These are phyloP conservation scores for Stephanodiscus triporus DNA, from an alignment of 108 stramenopile genomes.

Conservation along the genomic window DNA sequence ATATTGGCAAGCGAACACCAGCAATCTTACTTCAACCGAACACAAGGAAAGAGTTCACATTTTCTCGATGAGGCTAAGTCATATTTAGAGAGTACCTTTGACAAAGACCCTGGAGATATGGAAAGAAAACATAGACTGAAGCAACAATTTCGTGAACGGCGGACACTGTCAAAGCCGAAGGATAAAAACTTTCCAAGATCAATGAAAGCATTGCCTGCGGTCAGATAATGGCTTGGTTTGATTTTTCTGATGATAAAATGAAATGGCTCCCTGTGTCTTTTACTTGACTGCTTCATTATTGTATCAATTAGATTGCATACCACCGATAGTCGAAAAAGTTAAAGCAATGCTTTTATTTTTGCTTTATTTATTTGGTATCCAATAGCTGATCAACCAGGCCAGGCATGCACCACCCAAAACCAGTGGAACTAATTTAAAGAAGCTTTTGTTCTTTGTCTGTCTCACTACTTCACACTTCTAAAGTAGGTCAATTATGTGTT, in stretches of 20 bases:
- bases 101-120: conserved; percentile 26
- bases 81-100: conserved; percentile 45
- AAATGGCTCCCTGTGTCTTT: background rate
- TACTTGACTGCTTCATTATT: background rate
- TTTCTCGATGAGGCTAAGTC: conserved; percentile 54
- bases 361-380: too few relatives aligned
- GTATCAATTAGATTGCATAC: background rate
- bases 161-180: background rate
- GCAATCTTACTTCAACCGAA: conserved; percentile 17
- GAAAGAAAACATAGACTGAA: conserved; percentile 51
- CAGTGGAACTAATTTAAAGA: too few relatives aligned
- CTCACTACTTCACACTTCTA: too few relatives aligned
- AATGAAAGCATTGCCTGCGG: background rate
- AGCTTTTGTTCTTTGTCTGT: too few relatives aligned
- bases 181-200: background rate
- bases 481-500: too few relatives aligned
- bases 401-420: too few relatives aligned
- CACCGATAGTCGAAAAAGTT: background rate
- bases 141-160: conserved; percentile 57
- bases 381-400: too few relatives aligned
- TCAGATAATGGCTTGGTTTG: background rate
- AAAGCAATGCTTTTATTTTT: too few relatives aligned
- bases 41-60: conserved; percentile 32
- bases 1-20: conserved; percentile 41
- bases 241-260: background rate